These are phyloP conservation scores for Sherardia arvensis DNA, from an alignment of 257 asterid genomes.

Conservation along the genomic window DNA sequence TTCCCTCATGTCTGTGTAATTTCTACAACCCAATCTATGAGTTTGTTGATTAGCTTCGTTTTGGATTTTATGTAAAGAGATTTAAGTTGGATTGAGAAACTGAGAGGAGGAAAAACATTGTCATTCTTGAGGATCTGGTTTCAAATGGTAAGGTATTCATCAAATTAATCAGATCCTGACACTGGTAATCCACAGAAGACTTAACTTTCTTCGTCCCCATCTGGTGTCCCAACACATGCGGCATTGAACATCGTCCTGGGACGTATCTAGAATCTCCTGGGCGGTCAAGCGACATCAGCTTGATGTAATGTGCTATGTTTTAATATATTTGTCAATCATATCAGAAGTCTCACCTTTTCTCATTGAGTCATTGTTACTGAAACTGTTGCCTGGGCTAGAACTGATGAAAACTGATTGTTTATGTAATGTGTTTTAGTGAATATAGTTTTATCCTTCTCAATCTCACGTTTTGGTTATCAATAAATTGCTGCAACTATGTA, in stretches of 20 bases:
- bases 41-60: no score
- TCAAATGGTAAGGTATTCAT: conserved; percentile 34
- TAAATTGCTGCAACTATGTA: conserved; percentile 47
- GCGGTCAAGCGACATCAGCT: conserved; percentile 58
- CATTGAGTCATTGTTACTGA: not conserved
- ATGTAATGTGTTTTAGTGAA: no score
- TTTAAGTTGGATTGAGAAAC: no score
- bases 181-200: conserved; percentile 26
- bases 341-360: not conserved
- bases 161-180: conserved; percentile 35
- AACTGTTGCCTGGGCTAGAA: not conserved
- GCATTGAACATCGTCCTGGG: conserved; percentile 52
- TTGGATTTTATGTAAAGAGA: no score
- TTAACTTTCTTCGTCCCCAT: conserved; percentile 51
- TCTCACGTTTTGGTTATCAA: no score
- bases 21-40: no score
- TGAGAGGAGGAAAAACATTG: no score
- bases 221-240: conserved; percentile 55
- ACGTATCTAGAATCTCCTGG: conserved; percentile 61
- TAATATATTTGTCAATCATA: not conserved
- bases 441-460: no score
- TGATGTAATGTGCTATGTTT: conserved; percentile 47
- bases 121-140: no score
- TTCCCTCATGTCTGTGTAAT: no score
- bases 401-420: no score